These are phyloP conservation scores for Aphanomyces invadans DNA, from an alignment of 352 stramenopile species.

Conservation along the genomic window DNA sequence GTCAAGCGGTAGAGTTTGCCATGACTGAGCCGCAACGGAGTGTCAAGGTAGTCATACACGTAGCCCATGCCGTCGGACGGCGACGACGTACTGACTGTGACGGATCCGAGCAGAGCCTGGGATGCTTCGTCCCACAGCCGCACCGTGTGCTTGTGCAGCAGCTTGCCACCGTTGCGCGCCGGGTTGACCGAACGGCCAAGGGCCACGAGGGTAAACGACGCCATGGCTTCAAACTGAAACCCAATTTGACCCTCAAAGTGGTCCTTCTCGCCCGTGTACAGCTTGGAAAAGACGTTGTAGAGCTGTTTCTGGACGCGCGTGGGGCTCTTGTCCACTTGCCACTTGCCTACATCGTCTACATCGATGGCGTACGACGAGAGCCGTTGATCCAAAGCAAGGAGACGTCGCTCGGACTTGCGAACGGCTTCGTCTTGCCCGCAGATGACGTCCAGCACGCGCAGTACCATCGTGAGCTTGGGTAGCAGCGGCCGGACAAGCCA, in stretches of 20 bases:
- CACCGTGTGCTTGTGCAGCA: slow-evolving; percentile 67
- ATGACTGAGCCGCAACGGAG: slow-evolving; percentile 55
- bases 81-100: slow-evolving; percentile 49
- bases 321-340: slow-evolving; percentile 39
- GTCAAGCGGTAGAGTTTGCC: slow-evolving; percentile 82
- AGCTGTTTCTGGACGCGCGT: slow-evolving; percentile 47
- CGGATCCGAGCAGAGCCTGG: slow-evolving; percentile 55
- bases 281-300: slow-evolving; percentile 83
- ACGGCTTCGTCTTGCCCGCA: slow-evolving; percentile 58
- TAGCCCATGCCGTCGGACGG: slow-evolving; percentile 71
- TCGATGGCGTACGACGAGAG: slow-evolving; percentile 55
- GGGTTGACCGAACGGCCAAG: slow-evolving; percentile 74
- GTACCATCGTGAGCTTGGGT: slow-evolving; percentile 50
- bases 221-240: slow-evolving; percentile 82
- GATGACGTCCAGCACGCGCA: slow-evolving; percentile 61
- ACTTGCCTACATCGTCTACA: slow-evolving; percentile 53
- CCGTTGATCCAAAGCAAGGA: slow-evolving; percentile 54
- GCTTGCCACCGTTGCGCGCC: slow-evolving; percentile 43
- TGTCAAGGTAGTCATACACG: slow-evolving; percentile 48
- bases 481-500: slow-evolving; percentile 70
- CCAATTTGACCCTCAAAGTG: slow-evolving; percentile 86
- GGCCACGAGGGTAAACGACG: slow-evolving; percentile 72
- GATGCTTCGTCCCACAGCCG: slow-evolving; percentile 78
- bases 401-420: slow-evolving; percentile 49
- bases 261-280: slow-evolving; percentile 84